Evolutionary conservation across 768 basidiomycete species (phyloP).

Genomic region (Russula vinacea): DNA sequence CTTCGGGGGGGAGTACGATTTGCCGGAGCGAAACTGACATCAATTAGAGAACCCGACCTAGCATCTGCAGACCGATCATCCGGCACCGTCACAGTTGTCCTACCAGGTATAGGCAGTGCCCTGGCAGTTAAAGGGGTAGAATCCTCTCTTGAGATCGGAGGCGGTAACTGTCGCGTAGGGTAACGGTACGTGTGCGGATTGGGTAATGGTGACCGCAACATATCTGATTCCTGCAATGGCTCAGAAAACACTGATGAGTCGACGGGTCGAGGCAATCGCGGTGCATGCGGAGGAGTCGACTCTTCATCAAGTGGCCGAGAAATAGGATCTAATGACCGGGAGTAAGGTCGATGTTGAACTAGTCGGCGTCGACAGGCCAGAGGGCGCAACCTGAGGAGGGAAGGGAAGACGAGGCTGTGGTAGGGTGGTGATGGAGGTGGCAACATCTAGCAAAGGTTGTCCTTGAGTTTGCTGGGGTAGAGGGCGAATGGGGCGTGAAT

Average conservation of each 20-base stretch:
- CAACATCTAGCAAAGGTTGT: slow-evolving; percentile 22
- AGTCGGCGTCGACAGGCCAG: slow-evolving; percentile 6
- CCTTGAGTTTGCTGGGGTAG: slow-evolving; percentile 16
- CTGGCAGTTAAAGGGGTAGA: slow-evolving; percentile 9
- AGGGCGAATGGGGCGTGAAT: slow-evolving; percentile 24
- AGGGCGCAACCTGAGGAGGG: slow-evolving; percentile 8
- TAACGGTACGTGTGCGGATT: slow-evolving; percentile 34
- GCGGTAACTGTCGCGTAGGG: slow-evolving; percentile 25
- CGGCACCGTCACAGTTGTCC: slow-evolving; percentile 22
- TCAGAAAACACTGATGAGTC: slow-evolving; percentile 31
- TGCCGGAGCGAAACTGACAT: slow-evolving; percentile 4
- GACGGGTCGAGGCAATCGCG: slow-evolving; percentile 21
- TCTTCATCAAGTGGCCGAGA: slow-evolving; percentile 27
- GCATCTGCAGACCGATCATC: slow-evolving; percentile 25
- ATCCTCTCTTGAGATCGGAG: slow-evolving; percentile 26
- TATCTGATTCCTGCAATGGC: slow-evolving; percentile 39
- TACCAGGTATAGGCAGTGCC: slow-evolving; percentile 24
- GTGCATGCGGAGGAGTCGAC: slow-evolving; percentile 9
- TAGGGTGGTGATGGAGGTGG: not conserved
- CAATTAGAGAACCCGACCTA: slow-evolving; percentile 15
- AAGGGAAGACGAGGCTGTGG: slow-evolving; percentile 18
- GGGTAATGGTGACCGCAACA: slow-evolving; percentile 42
- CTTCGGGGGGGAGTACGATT: slow-evolving; percentile 53
- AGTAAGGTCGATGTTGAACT: slow-evolving; percentile 11
- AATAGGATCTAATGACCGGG: slow-evolving; percentile 22